Evolutionary conservation across 192 early-diverging fungal species (phyloP), one percentile per base, ranked within the genome.

Genomic region (Nowakowskiella sp.): DNA sequence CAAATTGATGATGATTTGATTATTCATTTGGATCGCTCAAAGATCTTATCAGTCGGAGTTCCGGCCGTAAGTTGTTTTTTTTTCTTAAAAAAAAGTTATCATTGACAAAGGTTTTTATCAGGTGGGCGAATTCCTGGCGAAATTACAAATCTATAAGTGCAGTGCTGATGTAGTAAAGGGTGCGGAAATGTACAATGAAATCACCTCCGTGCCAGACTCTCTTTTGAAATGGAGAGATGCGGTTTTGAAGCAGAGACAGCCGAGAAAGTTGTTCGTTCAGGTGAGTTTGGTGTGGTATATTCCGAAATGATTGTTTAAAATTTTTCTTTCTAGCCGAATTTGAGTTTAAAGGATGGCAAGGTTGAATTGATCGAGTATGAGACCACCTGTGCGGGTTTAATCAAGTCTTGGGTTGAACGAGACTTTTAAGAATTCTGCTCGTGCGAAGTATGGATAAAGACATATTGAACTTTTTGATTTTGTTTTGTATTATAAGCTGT

Each of bases 81-180:
- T n/a, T n/a, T n/a, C n/a, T n/a, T n/a, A n/a, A n/a, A n/a, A n/a
- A n/a, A n/a, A n/a, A n/a, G n/a, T n/a, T n/a, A n/a, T n/a, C n/a
- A n/a, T n/a, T n/a, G n/a, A n/a, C n/a, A n/a, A n/a, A n/a, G n/a
- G n/a, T n/a, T n/a, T n/a, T n/a, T n/a, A n/a, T n/a, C n/a, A n/a
- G n/a, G n/a, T 82, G 23, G 68, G 59, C 10, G 52, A 56, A 13
- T 82, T 82, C 44, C 69, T 82, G 39, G 53, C 62, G 26, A 74
- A 81, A 51, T 61, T 82, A 1, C 78, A 79, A 31, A 55, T 82
- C 21, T 81, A 79, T 68, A 81, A 81, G 59, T 61, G 72, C 6
- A 79, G 73, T 10, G 80, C 64, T 13, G 79, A 82, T 50, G 68
- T 65, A 27, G 49, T 58, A 26, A 26, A 55, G 19, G 80, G 80